These are phyloP conservation scores for Leucocoprinus leucothites DNA, from an alignment of 768 basidiomycete genomes.

Conservation along the genomic window DNA sequence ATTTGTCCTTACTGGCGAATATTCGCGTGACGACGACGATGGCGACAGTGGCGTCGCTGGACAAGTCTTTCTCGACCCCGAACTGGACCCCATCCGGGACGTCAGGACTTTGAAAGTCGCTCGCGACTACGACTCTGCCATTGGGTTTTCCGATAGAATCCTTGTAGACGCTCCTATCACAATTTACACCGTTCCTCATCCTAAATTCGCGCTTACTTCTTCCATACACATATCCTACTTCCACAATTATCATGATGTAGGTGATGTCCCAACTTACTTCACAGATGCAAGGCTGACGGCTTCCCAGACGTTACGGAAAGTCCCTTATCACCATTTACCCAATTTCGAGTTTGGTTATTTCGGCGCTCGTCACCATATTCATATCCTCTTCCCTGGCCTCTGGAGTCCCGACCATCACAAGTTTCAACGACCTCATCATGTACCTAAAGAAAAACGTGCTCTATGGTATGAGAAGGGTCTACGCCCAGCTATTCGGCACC, in stretches of 20 bases:
- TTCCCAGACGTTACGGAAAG: not conserved
- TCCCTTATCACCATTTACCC: not conserved
- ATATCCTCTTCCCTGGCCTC: slow-evolving; percentile 24
- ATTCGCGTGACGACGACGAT: no score
- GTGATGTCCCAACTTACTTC: no score
- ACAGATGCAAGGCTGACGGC: no score
- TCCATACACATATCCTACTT: not conserved
- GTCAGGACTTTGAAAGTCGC: not conserved
- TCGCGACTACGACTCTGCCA: slow-evolving; percentile 21
- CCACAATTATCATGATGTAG: no score
- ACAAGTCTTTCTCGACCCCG: no score
- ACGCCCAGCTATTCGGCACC: slow-evolving; percentile 18
- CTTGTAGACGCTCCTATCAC: slow-evolving; percentile 10
- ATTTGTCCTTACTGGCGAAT: no score
- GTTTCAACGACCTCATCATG: not conserved
- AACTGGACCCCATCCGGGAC: no score
- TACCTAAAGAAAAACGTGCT: slow-evolving; percentile 10
- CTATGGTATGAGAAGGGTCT: slow-evolving; percentile 22
- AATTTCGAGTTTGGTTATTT: slow-evolving; percentile 1
- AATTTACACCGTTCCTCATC: not conserved
- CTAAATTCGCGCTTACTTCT: not conserved
- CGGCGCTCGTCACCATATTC: not conserved
- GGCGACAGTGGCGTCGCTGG: no score
- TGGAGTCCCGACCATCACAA: slow-evolving; percentile 4
- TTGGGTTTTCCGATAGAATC: slow-evolving; percentile 15